Percentiles rank a stretch among this genome's conserved stretches.
Conservation (phyloP, 257 asterid genomes). For the Solanum arcanum region DNA sequence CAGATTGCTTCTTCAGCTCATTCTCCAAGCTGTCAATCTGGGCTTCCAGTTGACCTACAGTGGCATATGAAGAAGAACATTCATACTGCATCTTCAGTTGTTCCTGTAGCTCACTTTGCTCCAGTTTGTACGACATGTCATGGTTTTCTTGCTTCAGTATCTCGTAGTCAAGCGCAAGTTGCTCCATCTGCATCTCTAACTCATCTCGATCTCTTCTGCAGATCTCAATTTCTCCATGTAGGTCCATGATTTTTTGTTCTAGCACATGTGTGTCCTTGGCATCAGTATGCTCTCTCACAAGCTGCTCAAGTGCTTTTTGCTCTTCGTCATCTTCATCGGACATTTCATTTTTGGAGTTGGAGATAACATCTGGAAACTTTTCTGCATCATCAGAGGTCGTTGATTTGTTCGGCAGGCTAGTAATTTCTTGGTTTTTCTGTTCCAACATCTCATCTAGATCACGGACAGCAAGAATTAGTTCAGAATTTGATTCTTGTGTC, state of each 20-base stretch:
- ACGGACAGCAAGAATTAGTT: conserved; percentile 76
- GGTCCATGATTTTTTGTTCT: conserved; percentile 71
- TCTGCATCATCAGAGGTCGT: conserved; percentile 3
- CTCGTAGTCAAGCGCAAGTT: conserved; percentile 94
- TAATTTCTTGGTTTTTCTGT: conserved; percentile 47
- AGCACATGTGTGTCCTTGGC: conserved; percentile 51
- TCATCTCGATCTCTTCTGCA: conserved; percentile 71
- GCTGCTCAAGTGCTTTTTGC: conserved; percentile 67
- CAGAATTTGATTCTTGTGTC: conserved; percentile 81
- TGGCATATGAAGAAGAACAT: conserved; percentile 49
- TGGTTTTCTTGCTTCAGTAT: conserved; percentile 91
- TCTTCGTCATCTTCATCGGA: conserved; percentile 51
- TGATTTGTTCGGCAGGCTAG: conserved; percentile 14
- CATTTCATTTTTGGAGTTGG: conserved; percentile 11
- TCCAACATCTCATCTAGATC: conserved; percentile 91
- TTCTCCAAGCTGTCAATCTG: conserved; percentile 63
- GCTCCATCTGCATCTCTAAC: conserved; percentile 90
- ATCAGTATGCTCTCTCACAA: conserved; percentile 65
- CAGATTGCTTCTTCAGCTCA: conserved; percentile 38
- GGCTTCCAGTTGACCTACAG: conserved; percentile 47
- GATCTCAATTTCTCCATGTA: conserved; percentile 60
- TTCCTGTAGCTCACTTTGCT: conserved; percentile 82
- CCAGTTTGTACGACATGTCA: conserved; percentile 59
- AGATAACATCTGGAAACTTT: conserved; percentile 8
- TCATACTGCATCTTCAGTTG: conserved; percentile 85